Conservation (phyloP, 2,329 filamentous ascomycete genomes). For the Pestalotiopsis sp. region DNA sequence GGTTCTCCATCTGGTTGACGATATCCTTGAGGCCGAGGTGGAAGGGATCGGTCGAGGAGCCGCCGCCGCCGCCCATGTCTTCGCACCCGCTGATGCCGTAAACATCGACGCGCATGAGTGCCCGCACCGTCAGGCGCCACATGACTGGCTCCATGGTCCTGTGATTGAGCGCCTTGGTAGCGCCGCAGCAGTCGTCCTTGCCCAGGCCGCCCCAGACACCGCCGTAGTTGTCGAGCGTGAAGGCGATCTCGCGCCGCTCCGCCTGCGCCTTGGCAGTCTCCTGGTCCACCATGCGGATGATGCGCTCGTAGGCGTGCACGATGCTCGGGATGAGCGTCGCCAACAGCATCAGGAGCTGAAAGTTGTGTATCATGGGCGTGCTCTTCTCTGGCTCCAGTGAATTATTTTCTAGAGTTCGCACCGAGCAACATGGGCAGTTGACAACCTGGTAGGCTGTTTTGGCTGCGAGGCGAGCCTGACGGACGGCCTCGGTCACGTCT, state of each 20-base stretch:
- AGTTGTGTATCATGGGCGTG: constrained; percentile 46
- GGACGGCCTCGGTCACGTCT: constrained; percentile 49
- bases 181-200: constrained; percentile 28
- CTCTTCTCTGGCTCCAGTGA: constrained; percentile 17
- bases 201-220: constrained; percentile 46
- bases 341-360: constrained; percentile 63
- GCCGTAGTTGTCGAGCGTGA: constrained; percentile 50
- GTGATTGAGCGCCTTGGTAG: constrained; percentile 38
- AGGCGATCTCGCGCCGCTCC: constrained; percentile 44
- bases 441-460: constrained; percentile 54
- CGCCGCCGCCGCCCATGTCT: neutral
- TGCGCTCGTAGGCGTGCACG: constrained; percentile 58
- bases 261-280: constrained; percentile 48
- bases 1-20: constrained; percentile 54
- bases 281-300: constrained; percentile 58
- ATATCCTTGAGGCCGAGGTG: constrained; percentile 59
- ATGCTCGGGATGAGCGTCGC: constrained; percentile 60
- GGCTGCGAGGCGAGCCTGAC: constrained; percentile 49
- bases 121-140: constrained; percentile 58
- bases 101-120: constrained; percentile 58
- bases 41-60: constrained; percentile 24
- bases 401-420: constrained; percentile 39
- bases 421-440: constrained; percentile 53
- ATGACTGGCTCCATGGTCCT: constrained; percentile 51
- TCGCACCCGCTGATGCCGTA: constrained; percentile 47